A percentile compares a stretch with the other conserved stretches of the same genome.
phyloP scores from a whole-genome alignment of 2,329 filamentous ascomycete species.

The Claviceps purpurea region DNA sequence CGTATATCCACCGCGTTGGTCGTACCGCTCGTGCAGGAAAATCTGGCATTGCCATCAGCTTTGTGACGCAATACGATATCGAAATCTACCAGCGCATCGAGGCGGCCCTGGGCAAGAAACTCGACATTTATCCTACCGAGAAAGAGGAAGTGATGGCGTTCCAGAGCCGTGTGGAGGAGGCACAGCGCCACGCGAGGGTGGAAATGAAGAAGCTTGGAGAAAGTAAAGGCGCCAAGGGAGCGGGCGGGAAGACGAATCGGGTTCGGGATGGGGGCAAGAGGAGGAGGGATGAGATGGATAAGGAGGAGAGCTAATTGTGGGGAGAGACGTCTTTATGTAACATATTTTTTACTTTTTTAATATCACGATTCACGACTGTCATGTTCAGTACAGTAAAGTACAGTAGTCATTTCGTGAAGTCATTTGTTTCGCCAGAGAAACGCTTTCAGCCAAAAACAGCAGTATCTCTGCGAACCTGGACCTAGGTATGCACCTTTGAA shows the following conservation, averaged over 20 bases:
- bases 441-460: background rate
- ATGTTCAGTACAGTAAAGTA: background rate
- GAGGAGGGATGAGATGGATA: constrained; percentile 54
- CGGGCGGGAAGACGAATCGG: constrained; percentile 24
- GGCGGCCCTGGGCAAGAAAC: constrained; percentile 63
- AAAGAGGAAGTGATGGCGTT: constrained; percentile 83
- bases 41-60: constrained; percentile 63
- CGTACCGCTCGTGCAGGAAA: constrained; percentile 81
- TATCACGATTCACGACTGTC: background rate
- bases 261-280: constrained; percentile 26
- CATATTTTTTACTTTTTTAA: background rate
- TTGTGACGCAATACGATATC: constrained; percentile 81
- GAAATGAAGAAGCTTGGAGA: constrained; percentile 76
- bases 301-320: constrained; percentile 44
- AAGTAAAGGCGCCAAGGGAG: constrained; percentile 44
- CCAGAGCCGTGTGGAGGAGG: constrained; percentile 64
- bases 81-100: constrained; percentile 75
- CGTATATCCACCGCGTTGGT: constrained; percentile 81
- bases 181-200: constrained; percentile 62
- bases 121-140: constrained; percentile 53
- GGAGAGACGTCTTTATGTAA: background rate
- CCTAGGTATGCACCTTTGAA: no score
- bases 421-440: background rate
- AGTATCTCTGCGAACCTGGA: no score
- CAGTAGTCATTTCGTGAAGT: no score